Evolutionary conservation across 495 filamentous ascomycete genomes (phyloP).

Genomic region (Chaetomium cochliodes): DNA sequence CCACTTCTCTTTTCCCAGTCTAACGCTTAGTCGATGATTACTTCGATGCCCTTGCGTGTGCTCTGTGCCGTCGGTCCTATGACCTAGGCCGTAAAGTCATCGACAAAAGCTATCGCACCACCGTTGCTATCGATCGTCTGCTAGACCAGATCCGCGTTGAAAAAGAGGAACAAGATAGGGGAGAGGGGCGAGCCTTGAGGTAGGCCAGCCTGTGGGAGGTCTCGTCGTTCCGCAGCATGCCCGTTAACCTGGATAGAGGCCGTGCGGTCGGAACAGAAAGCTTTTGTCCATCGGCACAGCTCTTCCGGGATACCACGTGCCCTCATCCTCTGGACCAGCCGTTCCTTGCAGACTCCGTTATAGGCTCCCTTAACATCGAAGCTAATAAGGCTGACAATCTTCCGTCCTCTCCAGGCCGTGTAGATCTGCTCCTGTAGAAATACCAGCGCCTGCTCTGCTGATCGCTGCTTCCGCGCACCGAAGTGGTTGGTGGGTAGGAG

Average conservation of each 20-base stretch:
- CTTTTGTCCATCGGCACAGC: conserved; percentile 4
- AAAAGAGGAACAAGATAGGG: background rate
- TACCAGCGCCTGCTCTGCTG: conserved; percentile 4
- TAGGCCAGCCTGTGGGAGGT: background rate
- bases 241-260: background rate
- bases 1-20: conserved; percentile 1
- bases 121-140: background rate
- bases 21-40: background rate
- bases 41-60: background rate
- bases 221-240: background rate
- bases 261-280: background rate
- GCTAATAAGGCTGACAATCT: conserved; percentile 14
- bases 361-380: conserved; percentile 17
- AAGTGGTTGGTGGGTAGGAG: background rate
- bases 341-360: conserved; percentile 14
- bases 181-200: background rate
- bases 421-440: conserved; percentile 19
- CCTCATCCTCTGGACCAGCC: conserved; percentile 3
- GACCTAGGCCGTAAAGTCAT: background rate
- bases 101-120: background rate
- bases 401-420: conserved; percentile 13
- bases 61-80: background rate
- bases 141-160: background rate
- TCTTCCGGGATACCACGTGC: conserved; percentile 11
- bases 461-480: background rate